phyloP scores from a whole-genome alignment of 148 eudicot species.

The Simmondsia chinensis region DNA sequence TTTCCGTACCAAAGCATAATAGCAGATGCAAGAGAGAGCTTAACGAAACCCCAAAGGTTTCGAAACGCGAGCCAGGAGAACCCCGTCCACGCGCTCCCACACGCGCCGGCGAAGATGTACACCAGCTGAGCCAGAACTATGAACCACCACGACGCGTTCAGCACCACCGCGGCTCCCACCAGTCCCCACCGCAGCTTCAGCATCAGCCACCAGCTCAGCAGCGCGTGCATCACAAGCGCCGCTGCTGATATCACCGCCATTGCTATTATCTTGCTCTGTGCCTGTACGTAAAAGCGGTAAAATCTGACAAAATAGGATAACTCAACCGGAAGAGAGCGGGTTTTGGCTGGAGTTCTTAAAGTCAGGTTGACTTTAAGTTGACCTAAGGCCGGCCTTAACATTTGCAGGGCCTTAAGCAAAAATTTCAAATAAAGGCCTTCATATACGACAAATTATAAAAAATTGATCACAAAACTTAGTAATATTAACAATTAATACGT shows the following conservation, averaged over 20 bases:
- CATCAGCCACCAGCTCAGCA: conserved; percentile 51
- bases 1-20: conserved; percentile 52
- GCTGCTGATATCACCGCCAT: conserved; percentile 35
- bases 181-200: conserved; percentile 38
- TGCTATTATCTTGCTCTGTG: conserved; percentile 52
- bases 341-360: too few species aligned
- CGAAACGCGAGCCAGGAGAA: conserved; percentile 41
- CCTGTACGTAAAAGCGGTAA: too few species aligned
- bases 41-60: conserved; percentile 41
- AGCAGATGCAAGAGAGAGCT: conserved; percentile 51
- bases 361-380: too few species aligned
- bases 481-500: too few species aligned
- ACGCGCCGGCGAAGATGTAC: conserved; percentile 33
- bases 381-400: too few species aligned
- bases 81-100: conserved; percentile 47
- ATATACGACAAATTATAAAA: too few species aligned
- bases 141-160: conserved; percentile 56
- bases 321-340: too few species aligned
- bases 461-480: too few species aligned
- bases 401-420: too few species aligned
- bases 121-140: conserved; percentile 41
- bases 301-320: too few species aligned
- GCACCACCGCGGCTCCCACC: conserved; percentile 44
- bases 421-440: too few species aligned
- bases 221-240: conserved; percentile 25